Evolutionary conservation across 2,329 filamentous ascomycete species (phyloP), one percentile per base, ranked within the genome.

Genomic region (Claviceps africana): DNA sequence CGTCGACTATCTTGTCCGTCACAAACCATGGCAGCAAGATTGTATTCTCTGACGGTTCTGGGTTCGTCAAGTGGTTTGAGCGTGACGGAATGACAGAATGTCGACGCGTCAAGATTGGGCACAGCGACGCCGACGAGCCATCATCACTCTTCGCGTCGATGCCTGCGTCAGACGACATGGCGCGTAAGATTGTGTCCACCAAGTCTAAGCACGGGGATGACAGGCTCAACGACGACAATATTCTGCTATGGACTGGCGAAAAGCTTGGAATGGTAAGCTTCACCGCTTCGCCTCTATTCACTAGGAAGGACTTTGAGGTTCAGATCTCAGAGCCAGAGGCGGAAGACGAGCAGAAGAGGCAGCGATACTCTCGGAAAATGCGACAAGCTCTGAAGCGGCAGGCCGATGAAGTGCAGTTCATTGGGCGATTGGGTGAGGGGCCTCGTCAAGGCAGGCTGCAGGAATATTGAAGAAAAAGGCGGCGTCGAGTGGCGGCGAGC

Each of bases 231-330:
- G 65, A 78, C 48, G 82, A 88, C 60, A 84, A 91, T 59, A 67
- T 96, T 13, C 66, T 95, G 4, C 73, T 95, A 47, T 95, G 89
- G 89, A 95, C 89, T 0, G 90, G 88, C 19, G 88, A 95, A 54
- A 83, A 82, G 56, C 70, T 95, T 47, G 90, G 88, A 0, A 72
- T 93, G 53, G 66, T 94, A 21, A 74, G 70, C 51, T 86, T 86
- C 62, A 79, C 81, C 1, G 68, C 72, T 40, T 62, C 67, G 60
- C 66, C 74, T 4, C 70, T 74, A 1, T 79, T 76, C 57, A 65
- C 62, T 8, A 62, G 72, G 1, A 70, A 73, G 8, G 75, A 76
- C 48, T 81, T 82, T 59, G 74, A 77, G 52, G 65, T 53, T n/a
- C 61, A 66, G 46, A 70, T 71, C 19, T 71, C 74, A 52, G 72